Conservation (phyloP, 108 stramenopile genomes). For the Conticribra guillardii region DNA sequence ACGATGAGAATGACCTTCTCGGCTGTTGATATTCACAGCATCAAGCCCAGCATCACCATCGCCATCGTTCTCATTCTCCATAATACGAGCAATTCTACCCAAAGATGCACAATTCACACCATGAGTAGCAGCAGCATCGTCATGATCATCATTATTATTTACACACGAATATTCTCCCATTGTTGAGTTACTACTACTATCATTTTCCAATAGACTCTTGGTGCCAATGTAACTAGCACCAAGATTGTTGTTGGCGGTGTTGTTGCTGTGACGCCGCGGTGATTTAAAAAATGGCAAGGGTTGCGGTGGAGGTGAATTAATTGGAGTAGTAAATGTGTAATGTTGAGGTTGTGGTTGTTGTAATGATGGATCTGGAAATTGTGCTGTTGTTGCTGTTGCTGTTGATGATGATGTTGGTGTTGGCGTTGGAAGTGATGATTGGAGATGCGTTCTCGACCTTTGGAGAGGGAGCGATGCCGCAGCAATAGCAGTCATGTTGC, state of each 20-base stretch:
- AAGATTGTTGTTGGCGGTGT: too few relatives aligned
- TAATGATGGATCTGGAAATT: too few relatives aligned
- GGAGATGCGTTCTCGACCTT: too few relatives aligned
- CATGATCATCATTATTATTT: neutral
- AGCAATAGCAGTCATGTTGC: neutral
- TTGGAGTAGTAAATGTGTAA: neutral
- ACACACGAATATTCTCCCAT: neutral
- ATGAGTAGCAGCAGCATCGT: too few relatives aligned
- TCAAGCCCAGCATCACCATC: too few relatives aligned
- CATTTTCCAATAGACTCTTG: neutral
- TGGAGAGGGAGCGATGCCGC: too few relatives aligned
- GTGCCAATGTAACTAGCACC: too few relatives aligned
- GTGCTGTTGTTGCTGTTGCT: neutral
- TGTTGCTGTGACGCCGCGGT: neutral
- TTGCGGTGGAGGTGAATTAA: conserved; percentile 15
- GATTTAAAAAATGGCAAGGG: conserved; percentile 20
- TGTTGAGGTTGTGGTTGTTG: neutral
- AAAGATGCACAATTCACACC: too few relatives aligned
- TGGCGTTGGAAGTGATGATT: too few relatives aligned
- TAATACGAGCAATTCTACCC: too few relatives aligned
- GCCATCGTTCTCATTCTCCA: too few relatives aligned
- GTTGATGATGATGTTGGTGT: too few relatives aligned
- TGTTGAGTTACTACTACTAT: neutral
- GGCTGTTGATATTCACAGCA: neutral
- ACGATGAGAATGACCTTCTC: neutral